phyloP scores from a whole-genome alignment of 176 grass and related monocot species.

The Thinopyrum elongatum region DNA sequence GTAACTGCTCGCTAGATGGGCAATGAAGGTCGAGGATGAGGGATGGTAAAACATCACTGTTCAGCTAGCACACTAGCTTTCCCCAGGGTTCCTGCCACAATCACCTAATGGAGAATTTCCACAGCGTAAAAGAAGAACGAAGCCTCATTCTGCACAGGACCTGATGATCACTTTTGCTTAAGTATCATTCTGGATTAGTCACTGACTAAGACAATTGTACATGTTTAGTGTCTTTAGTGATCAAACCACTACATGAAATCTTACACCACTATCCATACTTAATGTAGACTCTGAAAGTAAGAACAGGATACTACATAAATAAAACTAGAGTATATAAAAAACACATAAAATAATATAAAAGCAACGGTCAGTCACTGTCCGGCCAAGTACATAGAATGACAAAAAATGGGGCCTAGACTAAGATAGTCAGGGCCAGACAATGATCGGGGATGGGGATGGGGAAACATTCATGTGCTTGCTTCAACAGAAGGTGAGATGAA shows the following conservation, averaged over 20 bases:
- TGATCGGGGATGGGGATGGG: not conserved
- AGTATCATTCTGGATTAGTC: not conserved
- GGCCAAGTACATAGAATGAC: not conserved
- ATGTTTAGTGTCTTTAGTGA: too few species aligned
- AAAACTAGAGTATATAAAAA: slow-evolving; percentile 3
- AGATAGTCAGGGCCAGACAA: not conserved
- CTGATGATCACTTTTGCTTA: not conserved
- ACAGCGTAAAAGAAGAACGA: not conserved
- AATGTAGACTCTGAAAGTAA: not conserved
- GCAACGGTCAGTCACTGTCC: not conserved
- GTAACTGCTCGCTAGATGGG: not conserved
- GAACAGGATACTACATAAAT: not conserved
- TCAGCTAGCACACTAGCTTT: not conserved
- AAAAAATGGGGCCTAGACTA: not conserved
- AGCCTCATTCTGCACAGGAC: not conserved
- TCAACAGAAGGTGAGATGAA: not conserved
- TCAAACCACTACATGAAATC: not conserved
- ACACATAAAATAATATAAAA: not conserved
- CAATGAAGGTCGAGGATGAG: not conserved
- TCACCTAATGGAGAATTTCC: not conserved
- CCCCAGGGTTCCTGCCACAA: not conserved
- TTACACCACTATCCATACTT: not conserved
- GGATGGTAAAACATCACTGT: not conserved
- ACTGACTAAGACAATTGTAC: not conserved
- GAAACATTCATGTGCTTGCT: not conserved